Evolutionary conservation across 495 filamentous ascomycete genomes (phyloP).

Genomic region (Clohesyomyces aquaticus): DNA sequence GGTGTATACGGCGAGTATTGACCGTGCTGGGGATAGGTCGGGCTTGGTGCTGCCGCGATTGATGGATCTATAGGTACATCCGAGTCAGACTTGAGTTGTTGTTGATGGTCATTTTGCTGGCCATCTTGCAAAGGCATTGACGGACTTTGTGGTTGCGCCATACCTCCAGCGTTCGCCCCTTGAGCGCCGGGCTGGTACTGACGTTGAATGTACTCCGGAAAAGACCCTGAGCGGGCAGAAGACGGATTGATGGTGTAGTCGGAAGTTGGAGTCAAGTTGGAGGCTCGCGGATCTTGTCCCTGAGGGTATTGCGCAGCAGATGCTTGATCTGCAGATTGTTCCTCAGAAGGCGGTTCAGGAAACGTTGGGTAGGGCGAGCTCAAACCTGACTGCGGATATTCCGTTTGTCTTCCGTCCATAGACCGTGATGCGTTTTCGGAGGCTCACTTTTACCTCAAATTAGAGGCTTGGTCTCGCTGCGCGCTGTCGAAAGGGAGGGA

Average conservation of each 20-base stretch:
- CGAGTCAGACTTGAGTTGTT: constrained; percentile 87
- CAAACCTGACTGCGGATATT: constrained; percentile 99
- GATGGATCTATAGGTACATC: constrained; percentile 99
- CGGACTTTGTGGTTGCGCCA: constrained; percentile 98
- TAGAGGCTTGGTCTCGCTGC: constrained; percentile 38
- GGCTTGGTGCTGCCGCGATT: constrained; percentile 88
- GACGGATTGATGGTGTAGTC: constrained; percentile 83
- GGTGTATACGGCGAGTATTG: constrained; percentile 86
- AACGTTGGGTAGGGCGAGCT: constrained; percentile 74
- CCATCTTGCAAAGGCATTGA: constrained; percentile 80
- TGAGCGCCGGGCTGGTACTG: constrained; percentile 69
- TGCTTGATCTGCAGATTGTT: constrained; percentile 78
- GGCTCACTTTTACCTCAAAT: constrained; percentile 46
- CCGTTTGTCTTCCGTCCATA: constrained; percentile 90
- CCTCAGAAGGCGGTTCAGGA: constrained; percentile 77
- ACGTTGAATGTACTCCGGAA: constrained; percentile 72
- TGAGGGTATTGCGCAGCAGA: constrained; percentile 75
- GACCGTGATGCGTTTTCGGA: constrained; percentile 32
- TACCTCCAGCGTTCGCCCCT: constrained; percentile 78
- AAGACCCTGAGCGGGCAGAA: constrained; percentile 76
- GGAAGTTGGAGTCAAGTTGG: constrained; percentile 78
- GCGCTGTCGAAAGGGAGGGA: constrained; percentile 39
- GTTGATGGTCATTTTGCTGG: constrained; percentile 67
- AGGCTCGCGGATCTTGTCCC: constrained; percentile 72
- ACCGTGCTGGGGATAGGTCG: constrained; percentile 76